Evolutionary conservation across 345 rosid genomes (phyloP).

Genomic region (Rhizophora mangle): DNA sequence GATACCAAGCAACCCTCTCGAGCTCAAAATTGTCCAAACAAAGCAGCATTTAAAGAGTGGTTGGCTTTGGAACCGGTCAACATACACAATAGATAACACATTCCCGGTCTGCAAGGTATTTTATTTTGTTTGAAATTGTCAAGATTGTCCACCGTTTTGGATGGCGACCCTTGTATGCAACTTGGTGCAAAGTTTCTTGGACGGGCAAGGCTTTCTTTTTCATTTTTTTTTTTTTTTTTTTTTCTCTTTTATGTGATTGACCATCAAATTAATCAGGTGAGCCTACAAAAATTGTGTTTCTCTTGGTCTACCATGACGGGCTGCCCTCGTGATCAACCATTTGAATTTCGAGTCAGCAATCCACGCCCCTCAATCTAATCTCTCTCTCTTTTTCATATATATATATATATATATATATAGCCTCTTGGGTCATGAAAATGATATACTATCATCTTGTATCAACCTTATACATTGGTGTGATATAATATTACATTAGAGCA

Average conservation of each 20-base stretch:
- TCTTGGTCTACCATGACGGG: slow-evolving; percentile 35
- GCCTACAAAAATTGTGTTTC: slow-evolving; percentile 10
- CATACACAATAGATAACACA: slow-evolving; percentile 22
- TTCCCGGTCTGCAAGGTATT: slow-evolving; percentile 32
- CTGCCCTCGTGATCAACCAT: slow-evolving; percentile 40
- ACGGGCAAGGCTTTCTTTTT: slow-evolving; percentile 7
- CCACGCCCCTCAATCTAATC: slow-evolving; percentile 19
- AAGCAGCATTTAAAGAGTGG: slow-evolving; percentile 29
- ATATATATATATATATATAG: neutral
- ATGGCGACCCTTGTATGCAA: slow-evolving; percentile 8
- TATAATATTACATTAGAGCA: neutral
- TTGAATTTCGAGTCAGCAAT: slow-evolving; percentile 30
- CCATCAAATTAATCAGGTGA: slow-evolving; percentile 35
- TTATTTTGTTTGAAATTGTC: slow-evolving; percentile 16
- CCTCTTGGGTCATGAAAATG: slow-evolving; percentile 22
- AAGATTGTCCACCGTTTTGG: slow-evolving; percentile 15
- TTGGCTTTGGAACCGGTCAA: slow-evolving; percentile 50
- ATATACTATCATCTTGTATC: neutral
- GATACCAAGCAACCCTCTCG: slow-evolving; percentile 50
- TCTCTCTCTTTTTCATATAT: neutral
- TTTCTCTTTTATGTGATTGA: slow-evolving; percentile 32
- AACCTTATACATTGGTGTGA: too few relatives aligned
- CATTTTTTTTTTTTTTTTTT: neutral
- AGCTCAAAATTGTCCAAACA: slow-evolving; percentile 39
- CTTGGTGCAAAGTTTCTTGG: slow-evolving; percentile 1